Conservation (phyloP, 805 yeast genomes). For the Candida silvatica region DNA sequence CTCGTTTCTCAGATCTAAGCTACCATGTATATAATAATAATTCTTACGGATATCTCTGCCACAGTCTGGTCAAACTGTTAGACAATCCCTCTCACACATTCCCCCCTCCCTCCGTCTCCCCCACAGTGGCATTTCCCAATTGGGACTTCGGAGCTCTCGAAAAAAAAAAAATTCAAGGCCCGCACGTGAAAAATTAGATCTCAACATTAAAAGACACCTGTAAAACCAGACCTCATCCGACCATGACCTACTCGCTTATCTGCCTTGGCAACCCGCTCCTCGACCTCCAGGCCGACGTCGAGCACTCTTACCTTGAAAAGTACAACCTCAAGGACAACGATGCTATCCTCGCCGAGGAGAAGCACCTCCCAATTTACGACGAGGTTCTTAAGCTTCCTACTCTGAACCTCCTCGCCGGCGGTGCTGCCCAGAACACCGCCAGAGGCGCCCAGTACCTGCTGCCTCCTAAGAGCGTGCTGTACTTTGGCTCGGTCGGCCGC, state of each 20-base stretch:
- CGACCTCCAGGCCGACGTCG: slow-evolving; percentile 76
- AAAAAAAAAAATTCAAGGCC: background rate
- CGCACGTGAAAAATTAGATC: background rate
- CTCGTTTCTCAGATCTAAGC: too few species aligned
- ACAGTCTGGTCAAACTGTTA: too few species aligned
- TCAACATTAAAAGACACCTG: background rate
- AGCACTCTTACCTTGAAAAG: slow-evolving; percentile 59
- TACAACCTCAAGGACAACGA: slow-evolving; percentile 85
- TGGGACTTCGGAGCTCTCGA: too few species aligned
- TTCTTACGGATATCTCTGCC: too few species aligned
- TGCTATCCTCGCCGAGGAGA: slow-evolving; percentile 78
- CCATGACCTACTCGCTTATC: slow-evolving; percentile 62
- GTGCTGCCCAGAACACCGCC: slow-evolving; percentile 99
- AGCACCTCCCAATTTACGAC: slow-evolving; percentile 78
- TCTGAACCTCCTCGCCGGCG: slow-evolving; percentile 85
- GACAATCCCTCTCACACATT: too few species aligned
- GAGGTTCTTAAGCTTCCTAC: slow-evolving; percentile 59
- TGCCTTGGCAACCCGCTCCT: slow-evolving; percentile 87
- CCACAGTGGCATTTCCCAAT: too few species aligned
- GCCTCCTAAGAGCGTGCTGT: slow-evolving; percentile 74
- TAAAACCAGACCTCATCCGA: slow-evolving; percentile 1
- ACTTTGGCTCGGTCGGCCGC: slow-evolving; percentile 94
- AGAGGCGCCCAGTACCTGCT: slow-evolving; percentile 95
- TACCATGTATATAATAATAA: too few species aligned
- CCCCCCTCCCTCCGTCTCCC: too few species aligned